A percentile compares a stretch with the other conserved stretches of the same genome.
Conservation (phyloP, 208 protist species). For the Crithidia bombi region DNA sequence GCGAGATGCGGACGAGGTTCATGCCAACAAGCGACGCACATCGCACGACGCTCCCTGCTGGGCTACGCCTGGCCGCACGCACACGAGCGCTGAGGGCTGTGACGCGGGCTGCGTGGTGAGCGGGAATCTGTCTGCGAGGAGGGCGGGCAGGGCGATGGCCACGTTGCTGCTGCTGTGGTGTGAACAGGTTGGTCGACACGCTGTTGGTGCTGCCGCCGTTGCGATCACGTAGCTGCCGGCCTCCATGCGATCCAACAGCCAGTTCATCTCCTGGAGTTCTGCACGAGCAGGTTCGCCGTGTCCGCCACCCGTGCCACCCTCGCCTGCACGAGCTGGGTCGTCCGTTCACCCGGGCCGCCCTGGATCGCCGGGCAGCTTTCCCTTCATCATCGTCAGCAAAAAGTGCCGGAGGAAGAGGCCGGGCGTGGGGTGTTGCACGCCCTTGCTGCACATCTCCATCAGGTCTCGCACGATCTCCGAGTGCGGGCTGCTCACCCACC, state of each 20-base stretch:
- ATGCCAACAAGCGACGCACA: slow-evolving; percentile 97
- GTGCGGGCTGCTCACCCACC: slow-evolving; percentile 79
- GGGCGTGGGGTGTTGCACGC: slow-evolving; percentile 99
- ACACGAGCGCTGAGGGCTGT: slow-evolving; percentile 40
- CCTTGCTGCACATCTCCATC: slow-evolving; percentile 99
- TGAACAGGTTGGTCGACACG: neutral
- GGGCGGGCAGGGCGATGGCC: neutral
- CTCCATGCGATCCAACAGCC: slow-evolving; percentile 99
- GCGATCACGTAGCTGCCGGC: slow-evolving; percentile 68
- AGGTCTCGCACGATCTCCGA: slow-evolving; percentile 97
- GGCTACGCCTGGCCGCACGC: slow-evolving; percentile 41
- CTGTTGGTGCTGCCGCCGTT: slow-evolving; percentile 35
- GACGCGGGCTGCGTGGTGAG: slow-evolving; percentile 8
- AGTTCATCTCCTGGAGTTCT: slow-evolving; percentile 99
- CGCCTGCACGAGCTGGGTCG: slow-evolving; percentile 2
- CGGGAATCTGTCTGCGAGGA: neutral
- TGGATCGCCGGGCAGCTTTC: slow-evolving; percentile 96
- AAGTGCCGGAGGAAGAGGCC: slow-evolving; percentile 99
- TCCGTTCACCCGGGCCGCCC: slow-evolving; percentile 29
- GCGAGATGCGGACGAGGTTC: slow-evolving; percentile 96
- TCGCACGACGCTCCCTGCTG: slow-evolving; percentile 95
- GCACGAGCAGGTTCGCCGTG: slow-evolving; percentile 95
- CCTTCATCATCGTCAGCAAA: slow-evolving; percentile 95
- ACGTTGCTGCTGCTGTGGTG: neutral
- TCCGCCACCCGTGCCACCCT: slow-evolving; percentile 91